Evolutionary conservation across 2,329 filamentous ascomycete genomes (phyloP).

Genomic region (Fusarium pilosicola): DNA sequence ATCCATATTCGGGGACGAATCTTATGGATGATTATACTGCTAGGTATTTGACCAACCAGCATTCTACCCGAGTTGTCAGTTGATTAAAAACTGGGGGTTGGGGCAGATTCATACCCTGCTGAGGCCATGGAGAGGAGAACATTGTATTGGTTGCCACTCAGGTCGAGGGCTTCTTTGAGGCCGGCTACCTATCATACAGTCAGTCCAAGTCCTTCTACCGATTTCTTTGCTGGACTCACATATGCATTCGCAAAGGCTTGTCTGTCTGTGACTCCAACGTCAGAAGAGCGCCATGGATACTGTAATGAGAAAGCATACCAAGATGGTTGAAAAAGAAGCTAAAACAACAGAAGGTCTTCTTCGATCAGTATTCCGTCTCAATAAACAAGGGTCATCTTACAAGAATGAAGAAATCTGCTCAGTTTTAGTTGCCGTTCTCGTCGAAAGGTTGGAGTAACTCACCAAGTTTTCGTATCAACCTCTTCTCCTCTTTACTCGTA

Average conservation of each 20-base stretch:
- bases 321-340: constrained; percentile 37
- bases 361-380: fast-evolving
- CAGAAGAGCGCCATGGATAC: not conserved
- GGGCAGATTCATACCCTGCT: constrained; percentile 39
- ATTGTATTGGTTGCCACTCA: constrained; percentile 54
- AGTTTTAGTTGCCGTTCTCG: not conserved
- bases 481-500: constrained; percentile 31
- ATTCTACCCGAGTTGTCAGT: constrained; percentile 9
- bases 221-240: fast-evolving
- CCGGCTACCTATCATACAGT: constrained; percentile 49
- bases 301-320: fast-evolving
- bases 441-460: not conserved
- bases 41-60: constrained; percentile 65
- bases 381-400: not conserved
- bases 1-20: constrained; percentile 68
- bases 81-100: not conserved
- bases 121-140: constrained; percentile 44
- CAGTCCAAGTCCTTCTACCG: fast-evolving
- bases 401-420: constrained; percentile 48
- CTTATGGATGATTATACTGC: constrained; percentile 68
- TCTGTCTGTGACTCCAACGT: not conserved
- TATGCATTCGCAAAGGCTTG: constrained; percentile 35
- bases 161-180: constrained; percentile 54
- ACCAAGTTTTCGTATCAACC: constrained; percentile 30
- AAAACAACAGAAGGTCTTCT: constrained; percentile 24